Conservation (phyloP, 1,139 yeast genomes). For the Kurtzmaniella natalensis region DNA sequence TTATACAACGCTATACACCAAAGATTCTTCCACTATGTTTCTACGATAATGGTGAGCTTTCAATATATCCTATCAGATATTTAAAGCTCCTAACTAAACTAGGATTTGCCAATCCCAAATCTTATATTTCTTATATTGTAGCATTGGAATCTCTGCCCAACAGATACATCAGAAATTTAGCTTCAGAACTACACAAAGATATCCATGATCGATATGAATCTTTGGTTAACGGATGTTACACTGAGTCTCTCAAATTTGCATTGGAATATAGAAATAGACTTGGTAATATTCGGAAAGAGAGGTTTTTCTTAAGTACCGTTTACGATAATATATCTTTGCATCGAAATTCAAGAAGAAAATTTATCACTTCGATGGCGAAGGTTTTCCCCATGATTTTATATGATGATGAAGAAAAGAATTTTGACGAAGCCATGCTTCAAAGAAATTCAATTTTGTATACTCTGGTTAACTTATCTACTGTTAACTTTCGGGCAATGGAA, state of each 20-base stretch:
- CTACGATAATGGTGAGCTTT: slow-evolving; percentile 27
- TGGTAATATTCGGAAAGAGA: slow-evolving; percentile 11
- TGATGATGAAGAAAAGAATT: slow-evolving; percentile 7
- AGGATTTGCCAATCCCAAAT: slow-evolving; percentile 74
- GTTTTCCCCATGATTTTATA: slow-evolving; percentile 17
- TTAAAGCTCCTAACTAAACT: slow-evolving; percentile 51
- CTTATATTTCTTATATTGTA: slow-evolving; percentile 62
- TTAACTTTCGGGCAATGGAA: slow-evolving; percentile 36
- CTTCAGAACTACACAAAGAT: slow-evolving; percentile 49
- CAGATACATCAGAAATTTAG: slow-evolving; percentile 40
- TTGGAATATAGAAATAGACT: slow-evolving; percentile 35
- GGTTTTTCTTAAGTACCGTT: slow-evolving; percentile 23
- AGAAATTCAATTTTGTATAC: slow-evolving; percentile 30
- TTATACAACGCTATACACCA: slow-evolving; percentile 59
- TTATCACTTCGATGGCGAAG: slow-evolving; percentile 28
- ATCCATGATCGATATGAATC: slow-evolving; percentile 67
- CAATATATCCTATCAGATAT: slow-evolving; percentile 50
- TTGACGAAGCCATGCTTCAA: slow-evolving; percentile 13
- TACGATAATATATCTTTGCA: slow-evolving; percentile 36
- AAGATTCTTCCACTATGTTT: slow-evolving; percentile 47
- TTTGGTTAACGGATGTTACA: slow-evolving; percentile 59
- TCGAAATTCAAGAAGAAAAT: slow-evolving; percentile 43
- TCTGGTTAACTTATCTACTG: slow-evolving; percentile 32
- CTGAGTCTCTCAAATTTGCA: slow-evolving; percentile 61
- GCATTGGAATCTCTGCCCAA: slow-evolving; percentile 60